Conservation (phyloP, 2,329 filamentous ascomycete species). For the Waltergamsia citrina region DNA sequence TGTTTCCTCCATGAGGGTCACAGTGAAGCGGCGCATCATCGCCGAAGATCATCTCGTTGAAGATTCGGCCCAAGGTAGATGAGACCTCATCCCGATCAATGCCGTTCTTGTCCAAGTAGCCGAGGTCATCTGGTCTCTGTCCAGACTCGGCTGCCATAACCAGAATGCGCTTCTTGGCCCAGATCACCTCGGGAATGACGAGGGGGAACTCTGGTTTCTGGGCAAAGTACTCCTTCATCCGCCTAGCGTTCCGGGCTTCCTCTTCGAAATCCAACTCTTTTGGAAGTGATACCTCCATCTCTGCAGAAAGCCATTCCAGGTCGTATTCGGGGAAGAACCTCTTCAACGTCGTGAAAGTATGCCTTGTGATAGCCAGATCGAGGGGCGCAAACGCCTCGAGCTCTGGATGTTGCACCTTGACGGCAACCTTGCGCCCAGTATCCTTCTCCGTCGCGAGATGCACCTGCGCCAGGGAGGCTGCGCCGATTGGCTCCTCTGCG, state of each 20-base stretch:
- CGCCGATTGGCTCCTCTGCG: conserved; percentile 70
- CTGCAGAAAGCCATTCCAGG: conserved; percentile 85
- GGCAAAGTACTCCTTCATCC: conserved; percentile 73
- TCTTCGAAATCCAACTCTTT: conserved; percentile 84
- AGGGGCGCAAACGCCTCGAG: conserved; percentile 84
- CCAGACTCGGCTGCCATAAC: conserved; percentile 94
- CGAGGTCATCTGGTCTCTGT: conserved; percentile 77
- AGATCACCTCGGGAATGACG: conserved; percentile 81
- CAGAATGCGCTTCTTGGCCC: conserved; percentile 79
- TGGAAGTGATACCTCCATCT: conserved; percentile 86
- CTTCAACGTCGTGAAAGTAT: conserved; percentile 85
- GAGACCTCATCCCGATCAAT: conserved; percentile 96
- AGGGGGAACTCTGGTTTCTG: conserved; percentile 63
- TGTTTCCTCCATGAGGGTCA: conserved; percentile 93
- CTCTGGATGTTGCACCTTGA: conserved; percentile 91
- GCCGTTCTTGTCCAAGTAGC: conserved; percentile 71
- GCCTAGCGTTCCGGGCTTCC: conserved; percentile 76
- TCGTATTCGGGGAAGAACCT: conserved; percentile 96
- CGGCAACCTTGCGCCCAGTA: conserved; percentile 78
- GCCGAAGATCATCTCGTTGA: conserved; percentile 99
- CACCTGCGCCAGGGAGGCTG: conserved; percentile 89
- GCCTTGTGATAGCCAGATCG: conserved; percentile 76
- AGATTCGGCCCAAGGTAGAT: conserved; percentile 79
- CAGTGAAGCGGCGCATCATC: conserved; percentile 83
- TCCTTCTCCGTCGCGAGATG: conserved; percentile 79